Conservation (phyloP, 2,329 filamentous ascomycete species). For the Thielaviopsis populi region DNA sequence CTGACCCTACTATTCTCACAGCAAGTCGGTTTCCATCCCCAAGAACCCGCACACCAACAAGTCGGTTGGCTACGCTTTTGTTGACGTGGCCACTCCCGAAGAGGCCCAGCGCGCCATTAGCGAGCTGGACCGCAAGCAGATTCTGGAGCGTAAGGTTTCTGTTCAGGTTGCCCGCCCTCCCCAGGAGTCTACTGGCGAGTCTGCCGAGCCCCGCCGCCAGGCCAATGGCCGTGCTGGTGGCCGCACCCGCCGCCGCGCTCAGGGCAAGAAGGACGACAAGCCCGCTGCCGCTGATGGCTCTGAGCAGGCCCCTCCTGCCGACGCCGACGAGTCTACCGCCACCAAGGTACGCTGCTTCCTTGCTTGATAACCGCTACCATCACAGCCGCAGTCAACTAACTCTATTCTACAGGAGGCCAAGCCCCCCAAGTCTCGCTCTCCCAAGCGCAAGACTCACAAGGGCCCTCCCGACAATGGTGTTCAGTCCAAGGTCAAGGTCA, state of each 20-base stretch:
- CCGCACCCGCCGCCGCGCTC: slow-evolving; percentile 49
- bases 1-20: slow-evolving; percentile 27
- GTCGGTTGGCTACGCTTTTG: slow-evolving; percentile 96
- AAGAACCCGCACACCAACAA: slow-evolving; percentile 98
- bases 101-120: slow-evolving; percentile 92
- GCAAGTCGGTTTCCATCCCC: slow-evolving; percentile 96
- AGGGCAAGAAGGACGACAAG: slow-evolving; percentile 35
- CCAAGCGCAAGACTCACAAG: slow-evolving; percentile 41
- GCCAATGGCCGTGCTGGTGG: slow-evolving; percentile 51
- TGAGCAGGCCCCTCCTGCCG: slow-evolving; percentile 26
- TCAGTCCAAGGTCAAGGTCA: slow-evolving; percentile 98
- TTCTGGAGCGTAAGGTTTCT: slow-evolving; percentile 96
- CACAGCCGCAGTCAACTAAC: not conserved
- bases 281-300: slow-evolving; percentile 22
- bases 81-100: slow-evolving; percentile 85
- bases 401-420: slow-evolving; percentile 35
- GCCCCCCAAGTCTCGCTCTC: slow-evolving; percentile 32
- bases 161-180: slow-evolving; percentile 98
- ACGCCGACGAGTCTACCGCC: slow-evolving; percentile 33
- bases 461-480: slow-evolving; percentile 95
- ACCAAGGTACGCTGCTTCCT: slow-evolving; percentile 10
- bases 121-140: slow-evolving; percentile 93
- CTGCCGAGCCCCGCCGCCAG: slow-evolving; percentile 46
- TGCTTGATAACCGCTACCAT: not conserved
- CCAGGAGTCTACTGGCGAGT: slow-evolving; percentile 70